Base-by-base conservation (phyloP, 805 yeast genomes). In the Cyberlindnera xylosilytica region DNA sequence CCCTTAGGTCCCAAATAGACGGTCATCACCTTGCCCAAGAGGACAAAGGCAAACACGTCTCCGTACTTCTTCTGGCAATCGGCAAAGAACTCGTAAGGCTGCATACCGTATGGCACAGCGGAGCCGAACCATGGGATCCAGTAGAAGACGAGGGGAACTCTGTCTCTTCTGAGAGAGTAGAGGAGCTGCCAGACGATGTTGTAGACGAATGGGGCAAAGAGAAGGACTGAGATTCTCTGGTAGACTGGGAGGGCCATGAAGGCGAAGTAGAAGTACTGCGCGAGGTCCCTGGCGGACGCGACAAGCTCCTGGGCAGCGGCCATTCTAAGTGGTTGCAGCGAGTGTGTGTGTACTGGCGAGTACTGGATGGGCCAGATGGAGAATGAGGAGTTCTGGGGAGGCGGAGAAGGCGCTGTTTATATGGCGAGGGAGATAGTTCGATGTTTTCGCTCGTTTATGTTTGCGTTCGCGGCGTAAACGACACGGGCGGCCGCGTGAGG, bases 1-100 rank as follows among this genome's bases (percentile, higher is more conserved):
- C 99, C 99, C 67, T 87, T 87, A 55, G 98, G 97, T 38, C 98
- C 99, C 56, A 93, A 71, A 61, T 87, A 89, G 43, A 93, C 99
- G 6, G 97, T 90, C 96, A 91, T 88, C 30, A 81, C 83, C 59
- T 79, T 85, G 42, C 99, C 99, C 54, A 93, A 72, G 63, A 93
- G 65, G 49, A 90, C 77, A 60, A 93, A 93, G 20, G 97, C 82
- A 61, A 89, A 93, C 38, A 88, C 87, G 64, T 93, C 97, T 50
- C 99, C 99, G 58, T 91, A 79, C 63, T 88, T 83, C 52, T 73
- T 61, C 53, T 89, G 86, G 65, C 90, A 83, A 31, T 72, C 70
- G 49, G 76, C 83, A 57, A 93, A 93, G 63, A 93, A 93, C 46
- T 79, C 87, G 62, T 90, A 93, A 15, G 99, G 99, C 50, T 84